A percentile compares a stretch with the other conserved stretches of the same genome.
phyloP scores from a whole-genome alignment of 2,329 filamentous ascomycete species.

The Ciborinia camelliae region DNA sequence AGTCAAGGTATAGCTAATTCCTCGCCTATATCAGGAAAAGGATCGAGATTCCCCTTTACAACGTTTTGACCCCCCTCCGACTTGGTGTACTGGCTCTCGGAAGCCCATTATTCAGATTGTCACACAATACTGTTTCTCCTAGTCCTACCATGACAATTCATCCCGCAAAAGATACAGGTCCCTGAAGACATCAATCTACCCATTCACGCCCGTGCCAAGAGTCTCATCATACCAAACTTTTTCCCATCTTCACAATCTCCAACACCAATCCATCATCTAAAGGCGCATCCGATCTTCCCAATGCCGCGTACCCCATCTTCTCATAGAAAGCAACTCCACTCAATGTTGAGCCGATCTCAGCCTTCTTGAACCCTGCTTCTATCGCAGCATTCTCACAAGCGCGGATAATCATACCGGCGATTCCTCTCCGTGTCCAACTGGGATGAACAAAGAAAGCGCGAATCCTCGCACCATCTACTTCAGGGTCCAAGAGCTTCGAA shows the following conservation, averaged over 20 bases:
- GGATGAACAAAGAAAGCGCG: slow-evolving; percentile 28
- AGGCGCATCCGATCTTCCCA: slow-evolving; percentile 18
- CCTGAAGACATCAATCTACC: background rate
- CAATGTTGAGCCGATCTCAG: slow-evolving; percentile 25
- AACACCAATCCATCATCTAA: slow-evolving; percentile 23
- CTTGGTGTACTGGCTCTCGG: background rate
- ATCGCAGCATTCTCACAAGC: slow-evolving; percentile 22
- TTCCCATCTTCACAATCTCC: slow-evolving; percentile 25
- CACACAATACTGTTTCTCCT: background rate
- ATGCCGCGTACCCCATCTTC: slow-evolving; percentile 21
- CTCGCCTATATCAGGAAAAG: background rate
- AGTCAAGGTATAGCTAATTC: background rate
- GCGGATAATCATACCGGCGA: slow-evolving; percentile 20
- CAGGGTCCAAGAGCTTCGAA: slow-evolving; percentile 19
- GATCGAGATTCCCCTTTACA: background rate
- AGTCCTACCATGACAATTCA: background rate
- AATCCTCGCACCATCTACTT: slow-evolving; percentile 23
- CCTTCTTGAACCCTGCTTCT: slow-evolving; percentile 22
- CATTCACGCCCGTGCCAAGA: background rate
- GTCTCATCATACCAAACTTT: slow-evolving; percentile 14
- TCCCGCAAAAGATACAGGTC: background rate
- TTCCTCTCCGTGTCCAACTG: slow-evolving; percentile 17
- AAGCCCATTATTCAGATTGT: background rate
- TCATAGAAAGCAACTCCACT: slow-evolving; percentile 24
- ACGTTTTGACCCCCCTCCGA: background rate